These are phyloP conservation scores for Eremochloa ophiuroides DNA, from an alignment of 176 grass and related monocot genomes.

Conservation along the genomic window DNA sequence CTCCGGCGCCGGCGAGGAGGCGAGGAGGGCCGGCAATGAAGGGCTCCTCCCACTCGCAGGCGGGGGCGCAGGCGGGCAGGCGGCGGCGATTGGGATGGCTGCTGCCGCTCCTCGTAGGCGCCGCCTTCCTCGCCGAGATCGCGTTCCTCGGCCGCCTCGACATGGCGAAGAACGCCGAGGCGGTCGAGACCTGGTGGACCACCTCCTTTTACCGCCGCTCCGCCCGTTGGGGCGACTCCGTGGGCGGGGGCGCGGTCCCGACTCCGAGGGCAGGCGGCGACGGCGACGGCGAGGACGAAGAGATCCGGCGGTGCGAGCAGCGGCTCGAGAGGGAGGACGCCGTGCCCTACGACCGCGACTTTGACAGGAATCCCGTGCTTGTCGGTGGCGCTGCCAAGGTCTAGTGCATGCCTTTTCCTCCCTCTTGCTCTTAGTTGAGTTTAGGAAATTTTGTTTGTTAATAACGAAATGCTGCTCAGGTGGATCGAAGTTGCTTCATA, in stretches of 20 bases:
- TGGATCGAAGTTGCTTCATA: neutral
- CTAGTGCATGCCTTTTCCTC: neutral
- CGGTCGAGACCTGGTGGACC: constrained; percentile 75
- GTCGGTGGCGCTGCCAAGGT: constrained; percentile 73
- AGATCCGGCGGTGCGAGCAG: constrained; percentile 49
- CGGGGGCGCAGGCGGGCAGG: constrained; percentile 18
- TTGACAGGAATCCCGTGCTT: constrained; percentile 66
- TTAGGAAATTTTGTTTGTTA: neutral
- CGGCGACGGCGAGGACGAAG: neutral
- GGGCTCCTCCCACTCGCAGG: constrained; percentile 34
- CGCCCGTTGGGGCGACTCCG: neutral
- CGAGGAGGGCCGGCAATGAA: constrained; percentile 24
- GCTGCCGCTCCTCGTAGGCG: constrained; percentile 59
- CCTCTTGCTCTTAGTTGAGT: constrained; percentile 4
- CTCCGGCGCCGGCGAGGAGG: constrained; percentile 22
- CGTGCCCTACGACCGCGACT: constrained; percentile 73
- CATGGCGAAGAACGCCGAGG: constrained; percentile 82
- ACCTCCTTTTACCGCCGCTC: constrained; percentile 67
- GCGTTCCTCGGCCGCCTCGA: constrained; percentile 76
- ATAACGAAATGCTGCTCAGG: neutral
- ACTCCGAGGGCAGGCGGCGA: neutral
- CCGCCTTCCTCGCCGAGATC: constrained; percentile 82
- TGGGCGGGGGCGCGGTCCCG: neutral
- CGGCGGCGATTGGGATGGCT: constrained; percentile 57
- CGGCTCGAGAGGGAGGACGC: constrained; percentile 76